phyloP scores from a whole-genome alignment of 2,329 filamentous ascomycete genomes.

The Phaeoacremonium minimum region DNA sequence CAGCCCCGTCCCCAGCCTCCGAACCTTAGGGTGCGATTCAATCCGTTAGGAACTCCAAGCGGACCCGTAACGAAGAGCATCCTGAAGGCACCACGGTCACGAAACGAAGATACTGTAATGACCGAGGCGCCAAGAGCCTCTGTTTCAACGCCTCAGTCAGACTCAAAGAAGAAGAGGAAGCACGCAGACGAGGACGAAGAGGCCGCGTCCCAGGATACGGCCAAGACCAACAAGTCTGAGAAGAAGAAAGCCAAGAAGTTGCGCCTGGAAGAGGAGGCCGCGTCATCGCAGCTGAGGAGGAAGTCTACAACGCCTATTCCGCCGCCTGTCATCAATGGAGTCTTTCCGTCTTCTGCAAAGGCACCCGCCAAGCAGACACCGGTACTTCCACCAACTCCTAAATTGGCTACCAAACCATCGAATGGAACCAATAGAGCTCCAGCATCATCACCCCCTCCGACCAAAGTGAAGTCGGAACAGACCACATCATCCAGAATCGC shows the following conservation, averaged over 20 bases:
- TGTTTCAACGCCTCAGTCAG: conserved; percentile 10
- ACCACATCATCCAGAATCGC: not conserved
- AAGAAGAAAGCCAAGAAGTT: conserved; percentile 10
- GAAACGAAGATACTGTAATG: conserved; percentile 43
- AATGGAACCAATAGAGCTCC: conserved; percentile 5
- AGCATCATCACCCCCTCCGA: not conserved
- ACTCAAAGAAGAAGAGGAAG: conserved; percentile 34
- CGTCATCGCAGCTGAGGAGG: conserved; percentile 6
- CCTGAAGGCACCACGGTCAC: no score
- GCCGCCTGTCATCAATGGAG: no score
- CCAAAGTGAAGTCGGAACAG: not conserved
- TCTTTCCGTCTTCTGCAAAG: no score
- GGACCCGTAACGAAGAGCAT: no score
- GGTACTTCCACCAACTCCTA: conserved; percentile 14
- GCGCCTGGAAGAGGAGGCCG: not conserved
- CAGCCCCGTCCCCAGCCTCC: conserved; percentile 60
- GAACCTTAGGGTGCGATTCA: conserved; percentile 63
- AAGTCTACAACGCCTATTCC: no score
- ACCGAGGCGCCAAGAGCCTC: conserved; percentile 25
- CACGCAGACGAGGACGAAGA: conserved; percentile 22
- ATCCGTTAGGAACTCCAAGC: conserved; percentile 53
- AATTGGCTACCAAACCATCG: no score
- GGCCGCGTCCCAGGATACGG: conserved; percentile 6
- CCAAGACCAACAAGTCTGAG: conserved; percentile 5
- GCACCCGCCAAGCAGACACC: conserved; percentile 19